Evolutionary conservation across 1,284 basidiomycete genomes (phyloP), one percentile per base, ranked within the genome.

Genomic region (Cutaneotrichosporon cutaneum): DNA sequence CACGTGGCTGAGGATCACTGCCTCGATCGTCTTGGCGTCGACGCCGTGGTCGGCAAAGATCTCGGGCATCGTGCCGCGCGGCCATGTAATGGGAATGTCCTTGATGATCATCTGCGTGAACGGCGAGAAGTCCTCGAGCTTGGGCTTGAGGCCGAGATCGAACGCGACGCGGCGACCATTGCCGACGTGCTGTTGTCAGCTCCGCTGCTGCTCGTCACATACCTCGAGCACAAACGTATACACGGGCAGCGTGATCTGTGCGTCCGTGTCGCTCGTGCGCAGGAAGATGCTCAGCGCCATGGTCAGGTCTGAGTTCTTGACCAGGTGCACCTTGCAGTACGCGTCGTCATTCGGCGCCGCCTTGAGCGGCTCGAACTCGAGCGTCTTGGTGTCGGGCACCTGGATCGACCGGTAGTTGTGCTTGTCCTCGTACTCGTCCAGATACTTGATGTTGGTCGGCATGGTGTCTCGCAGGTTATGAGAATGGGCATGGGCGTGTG

Each of bases 231-330:
- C 42, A 42, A 64, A 64, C 3, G 63, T 64, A 48, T 52, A 64
- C n/a, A 61, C 63, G 0, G 63, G 63, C 5, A 64, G 57, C 1
- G 18, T 48, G 33, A 59, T 54, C 13, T 32, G 42, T 0, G 54
- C 32, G 22, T 63, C 36, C 21, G 54, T 59, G 58, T 63, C 61
- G 54, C 54, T 56, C 22, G 61, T 63, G 57, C 61, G 61, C 48
- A 63, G 27, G 33, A 63, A 63, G 10, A 65, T 45, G 59, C 60
- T 69, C 14, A 66, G 63, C 13, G 36, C n/a, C 53, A 65, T 65
- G 30, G 60, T 63, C 16, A 67, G 51, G 48, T 59, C 65, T 4
- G 63, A 54, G n/a, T 63, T 51, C 39, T 47, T 42, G 54, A 59
- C 39, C 24, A 63, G 22, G 54, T 24, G 14, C 39, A 63, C 62